Evolutionary conservation across 306 rosid species (phyloP).

Genomic region (Fragaria nilgerrensis): DNA sequence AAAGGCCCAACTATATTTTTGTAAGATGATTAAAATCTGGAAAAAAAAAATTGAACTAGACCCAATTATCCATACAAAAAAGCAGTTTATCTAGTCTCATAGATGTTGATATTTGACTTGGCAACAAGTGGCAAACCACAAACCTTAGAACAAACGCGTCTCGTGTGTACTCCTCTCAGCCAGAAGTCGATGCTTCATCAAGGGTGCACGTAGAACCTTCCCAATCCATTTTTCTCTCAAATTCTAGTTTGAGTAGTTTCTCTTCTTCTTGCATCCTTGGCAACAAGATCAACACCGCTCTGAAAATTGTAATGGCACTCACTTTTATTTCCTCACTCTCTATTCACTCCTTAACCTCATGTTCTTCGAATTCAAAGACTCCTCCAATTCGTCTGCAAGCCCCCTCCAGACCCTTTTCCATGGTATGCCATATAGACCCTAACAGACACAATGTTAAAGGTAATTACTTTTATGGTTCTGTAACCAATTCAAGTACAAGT

Average conservation of each 20-base stretch:
- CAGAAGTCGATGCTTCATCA: background rate
- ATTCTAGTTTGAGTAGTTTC: background rate
- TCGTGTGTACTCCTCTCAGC: conserved; percentile 1
- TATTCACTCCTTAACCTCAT: conserved; percentile 30
- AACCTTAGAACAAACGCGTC: background rate
- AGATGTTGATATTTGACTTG: background rate
- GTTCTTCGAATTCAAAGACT: conserved; percentile 35
- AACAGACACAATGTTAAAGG: conserved; percentile 27
- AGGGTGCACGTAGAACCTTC: background rate
- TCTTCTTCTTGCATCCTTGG: background rate
- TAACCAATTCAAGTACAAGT: background rate
- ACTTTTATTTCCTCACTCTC: conserved; percentile 51
- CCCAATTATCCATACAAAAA: no score
- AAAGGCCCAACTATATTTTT: no score
- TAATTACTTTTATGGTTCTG: background rate
- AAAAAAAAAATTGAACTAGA: no score
- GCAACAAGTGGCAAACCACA: conserved; percentile 8
- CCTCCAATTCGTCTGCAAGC: conserved; percentile 20
- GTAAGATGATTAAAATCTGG: no score
- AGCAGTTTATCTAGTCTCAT: background rate
- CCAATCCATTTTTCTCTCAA: conserved; percentile 20
- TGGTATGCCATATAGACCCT: conserved; percentile 34
- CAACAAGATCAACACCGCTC: background rate
- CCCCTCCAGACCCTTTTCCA: conserved; percentile 35
- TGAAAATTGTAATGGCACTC: conserved; percentile 42